Evolutionary conservation across 495 filamentous ascomycete species (phyloP).

Genomic region (Tuber microsphaerosporum): DNA sequence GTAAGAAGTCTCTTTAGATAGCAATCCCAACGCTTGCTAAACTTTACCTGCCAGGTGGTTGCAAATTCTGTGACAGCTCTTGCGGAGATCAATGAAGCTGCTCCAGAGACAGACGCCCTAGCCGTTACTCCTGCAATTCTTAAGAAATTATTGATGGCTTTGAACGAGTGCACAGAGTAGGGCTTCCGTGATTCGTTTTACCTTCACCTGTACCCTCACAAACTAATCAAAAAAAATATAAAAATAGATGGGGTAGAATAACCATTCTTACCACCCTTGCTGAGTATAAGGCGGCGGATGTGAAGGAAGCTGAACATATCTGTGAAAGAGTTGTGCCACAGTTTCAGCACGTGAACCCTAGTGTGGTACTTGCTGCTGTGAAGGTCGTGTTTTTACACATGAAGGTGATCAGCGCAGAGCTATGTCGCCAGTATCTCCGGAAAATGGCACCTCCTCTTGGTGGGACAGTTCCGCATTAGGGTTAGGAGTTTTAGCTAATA

Average conservation of each 20-base stretch:
- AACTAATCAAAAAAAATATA: conserved; percentile 1
- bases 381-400: conserved; percentile 98
- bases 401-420: conserved; percentile 69
- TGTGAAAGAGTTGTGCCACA: conserved; percentile 93
- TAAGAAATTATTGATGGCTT: conserved; percentile 91
- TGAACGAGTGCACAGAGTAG: conserved; percentile 91
- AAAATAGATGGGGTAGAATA: conserved; percentile 72
- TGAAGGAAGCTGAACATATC: conserved; percentile 96
- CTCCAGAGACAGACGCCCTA: conserved; percentile 82
- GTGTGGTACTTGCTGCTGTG: conserved; percentile 91
- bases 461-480: conserved; percentile 42
- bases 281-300: conserved; percentile 74
- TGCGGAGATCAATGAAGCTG: conserved; percentile 80
- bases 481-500: conserved; percentile 14
- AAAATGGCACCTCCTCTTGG: conserved; percentile 98
- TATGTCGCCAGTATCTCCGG: conserved; percentile 74
- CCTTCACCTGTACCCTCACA: neutral
- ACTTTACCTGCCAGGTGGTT: conserved; percentile 50
- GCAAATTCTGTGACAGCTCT: conserved; percentile 93
- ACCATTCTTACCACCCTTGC: conserved; percentile 86
- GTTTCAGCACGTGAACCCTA: conserved; percentile 97
- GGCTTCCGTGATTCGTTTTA: conserved; percentile 2
- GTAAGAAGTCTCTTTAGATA: conserved; percentile 38
- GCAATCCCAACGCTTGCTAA: neutral
- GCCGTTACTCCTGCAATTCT: conserved; percentile 70